Percentiles rank a stretch among this genome's conserved stretches.
Evolutionary conservation across 2,329 filamentous ascomycete genomes (phyloP).

Genomic region (Madurella fahalii): DNA sequence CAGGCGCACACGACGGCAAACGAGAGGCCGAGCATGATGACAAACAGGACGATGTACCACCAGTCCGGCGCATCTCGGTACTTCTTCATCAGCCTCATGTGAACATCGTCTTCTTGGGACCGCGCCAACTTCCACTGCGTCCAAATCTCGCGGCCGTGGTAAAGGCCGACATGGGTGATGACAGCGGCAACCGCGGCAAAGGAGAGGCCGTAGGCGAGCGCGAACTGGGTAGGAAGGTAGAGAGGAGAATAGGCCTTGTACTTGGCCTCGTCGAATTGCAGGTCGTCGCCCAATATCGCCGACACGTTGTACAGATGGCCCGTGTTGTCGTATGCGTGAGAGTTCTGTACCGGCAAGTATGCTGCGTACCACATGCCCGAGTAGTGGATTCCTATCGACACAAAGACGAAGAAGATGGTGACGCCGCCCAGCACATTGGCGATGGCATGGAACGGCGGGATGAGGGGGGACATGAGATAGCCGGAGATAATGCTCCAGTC

Average conservation of each 20-base stretch:
- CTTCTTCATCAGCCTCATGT: conserved; percentile 60
- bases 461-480: conserved; percentile 46
- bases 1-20: conserved; percentile 53
- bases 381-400: conserved; percentile 58
- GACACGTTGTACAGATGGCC: conserved; percentile 56
- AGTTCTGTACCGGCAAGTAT: conserved; percentile 59
- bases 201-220: conserved; percentile 56
- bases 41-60: conserved; percentile 53
- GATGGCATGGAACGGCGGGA: conserved; percentile 53
- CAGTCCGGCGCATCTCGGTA: conserved; percentile 56
- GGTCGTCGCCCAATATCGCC: conserved; percentile 53
- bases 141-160: conserved; percentile 53
- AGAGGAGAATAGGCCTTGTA: conserved; percentile 64
- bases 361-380: conserved; percentile 53
- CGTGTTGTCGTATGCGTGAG: conserved; percentile 61
- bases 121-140: conserved; percentile 52
- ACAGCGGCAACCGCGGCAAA: conserved; percentile 65
- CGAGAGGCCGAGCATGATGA: conserved; percentile 51
- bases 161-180: conserved; percentile 52
- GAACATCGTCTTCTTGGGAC: conserved; percentile 54
- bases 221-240: conserved; percentile 60
- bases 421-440: conserved; percentile 52
- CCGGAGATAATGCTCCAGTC: conserved; percentile 43
- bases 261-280: conserved; percentile 55
- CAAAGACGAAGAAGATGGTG: conserved; percentile 50